phyloP scores from a whole-genome alignment of 257 asterid species.

The Linaria vulgaris region DNA sequence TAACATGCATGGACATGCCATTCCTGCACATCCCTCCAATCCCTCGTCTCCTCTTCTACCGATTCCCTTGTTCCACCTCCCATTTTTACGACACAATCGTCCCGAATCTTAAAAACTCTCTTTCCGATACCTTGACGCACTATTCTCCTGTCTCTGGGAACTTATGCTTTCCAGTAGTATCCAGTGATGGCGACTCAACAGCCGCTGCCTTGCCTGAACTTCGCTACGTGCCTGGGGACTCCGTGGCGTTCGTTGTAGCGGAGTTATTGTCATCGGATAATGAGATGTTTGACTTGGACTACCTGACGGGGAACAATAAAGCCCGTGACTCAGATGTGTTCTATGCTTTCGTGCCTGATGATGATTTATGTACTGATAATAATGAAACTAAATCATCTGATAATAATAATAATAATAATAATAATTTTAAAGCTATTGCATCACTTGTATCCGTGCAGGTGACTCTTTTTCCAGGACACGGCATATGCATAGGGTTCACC shows the following conservation, averaged over 20 bases:
- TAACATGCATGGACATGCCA: conserved; percentile 28
- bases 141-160: conserved; percentile 36
- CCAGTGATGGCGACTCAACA: too few species aligned
- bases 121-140: conserved; percentile 25
- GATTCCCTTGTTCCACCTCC: background rate
- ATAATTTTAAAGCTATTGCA: too few species aligned
- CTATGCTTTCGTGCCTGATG: conserved; percentile 29
- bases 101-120: conserved; percentile 26
- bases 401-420: background rate
- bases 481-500: conserved; percentile 36
- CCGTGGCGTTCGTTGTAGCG: conserved; percentile 26
- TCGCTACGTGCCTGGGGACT: conserved; percentile 18
- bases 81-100: conserved; percentile 23
- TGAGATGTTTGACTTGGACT: conserved; percentile 17
- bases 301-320: conserved; percentile 28
- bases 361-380: too few species aligned
- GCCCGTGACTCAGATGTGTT: conserved; percentile 30
- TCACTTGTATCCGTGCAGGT: conserved; percentile 24
- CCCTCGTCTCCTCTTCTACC: conserved; percentile 27
- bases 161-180: conserved; percentile 14
- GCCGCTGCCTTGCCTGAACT: conserved; percentile 16
- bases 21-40: conserved; percentile 24
- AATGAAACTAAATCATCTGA: conserved; percentile 21
- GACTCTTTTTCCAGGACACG: conserved; percentile 37
- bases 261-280: background rate